These are phyloP conservation scores for Ceratocystis cacaofunesta DNA, from an alignment of 2,329 filamentous ascomycete genomes.

Conservation along the genomic window DNA sequence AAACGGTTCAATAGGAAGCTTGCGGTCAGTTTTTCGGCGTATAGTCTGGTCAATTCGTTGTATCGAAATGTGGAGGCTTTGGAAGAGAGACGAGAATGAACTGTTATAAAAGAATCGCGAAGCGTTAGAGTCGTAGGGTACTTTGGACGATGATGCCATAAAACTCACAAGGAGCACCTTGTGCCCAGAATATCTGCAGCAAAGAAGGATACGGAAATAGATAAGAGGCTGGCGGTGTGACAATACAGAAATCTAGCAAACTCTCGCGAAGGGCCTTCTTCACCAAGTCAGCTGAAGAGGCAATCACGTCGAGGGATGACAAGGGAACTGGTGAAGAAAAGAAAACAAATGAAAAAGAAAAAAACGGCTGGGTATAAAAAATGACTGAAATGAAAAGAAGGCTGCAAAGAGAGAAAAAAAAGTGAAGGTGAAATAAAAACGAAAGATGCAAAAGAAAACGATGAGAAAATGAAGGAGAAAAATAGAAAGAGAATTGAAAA, in stretches of 20 bases:
- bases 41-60: not conserved
- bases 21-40: not conserved
- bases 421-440: not conserved
- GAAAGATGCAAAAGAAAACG: constrained; percentile 1
- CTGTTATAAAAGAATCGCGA: not conserved
- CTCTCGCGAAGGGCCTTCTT: not conserved
- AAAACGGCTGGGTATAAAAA: constrained; percentile 3
- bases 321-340: not conserved
- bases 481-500: not conserved
- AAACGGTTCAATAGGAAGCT: no score
- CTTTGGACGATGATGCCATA: not conserved
- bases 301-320: constrained; percentile 41
- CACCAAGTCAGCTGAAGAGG: not conserved
- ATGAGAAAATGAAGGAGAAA: not conserved
- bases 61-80: not conserved
- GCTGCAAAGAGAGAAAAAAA: not conserved
- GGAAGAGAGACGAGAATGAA: not conserved
- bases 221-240: not conserved
- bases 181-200: not conserved
- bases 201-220: not conserved
- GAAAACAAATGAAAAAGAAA: not conserved
- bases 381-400: constrained; percentile 1
- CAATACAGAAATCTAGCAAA: not conserved
- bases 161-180: not conserved
- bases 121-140: not conserved